These are phyloP conservation scores for Tetradesmus lagerheimii DNA, from an alignment of 139 green algal species.

Conservation along the genomic window DNA sequence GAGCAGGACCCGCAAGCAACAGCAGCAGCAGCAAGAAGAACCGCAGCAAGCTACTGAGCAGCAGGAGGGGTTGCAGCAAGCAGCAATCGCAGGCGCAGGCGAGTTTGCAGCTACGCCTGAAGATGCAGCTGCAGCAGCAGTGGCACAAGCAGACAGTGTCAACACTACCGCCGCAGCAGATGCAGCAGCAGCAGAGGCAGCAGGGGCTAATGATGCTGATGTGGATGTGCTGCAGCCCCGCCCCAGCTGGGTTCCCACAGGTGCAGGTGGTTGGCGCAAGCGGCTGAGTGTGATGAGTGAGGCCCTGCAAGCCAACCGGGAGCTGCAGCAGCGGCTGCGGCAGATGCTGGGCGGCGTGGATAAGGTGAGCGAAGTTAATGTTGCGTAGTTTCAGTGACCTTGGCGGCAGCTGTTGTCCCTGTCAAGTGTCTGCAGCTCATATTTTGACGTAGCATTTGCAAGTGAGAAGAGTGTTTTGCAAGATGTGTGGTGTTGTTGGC, in stretches of 20 bases:
- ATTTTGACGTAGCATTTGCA: too few species aligned
- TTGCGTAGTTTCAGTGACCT: too few species aligned
- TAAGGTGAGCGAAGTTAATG: too few species aligned
- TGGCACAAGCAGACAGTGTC: not conserved
- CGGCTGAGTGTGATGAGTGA: not conserved
- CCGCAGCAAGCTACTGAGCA: not conserved
- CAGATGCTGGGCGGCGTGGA: slow-evolving; percentile 19
- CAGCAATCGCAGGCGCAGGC: not conserved
- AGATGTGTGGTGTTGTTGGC: not conserved
- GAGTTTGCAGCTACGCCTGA: not conserved
- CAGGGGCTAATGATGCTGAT: not conserved
- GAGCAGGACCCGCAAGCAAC: not conserved
- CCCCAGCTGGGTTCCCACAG: not conserved
- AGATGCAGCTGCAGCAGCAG: not conserved
- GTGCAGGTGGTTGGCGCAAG: not conserved
- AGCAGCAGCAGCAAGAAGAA: not conserved
- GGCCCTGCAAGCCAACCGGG: not conserved
- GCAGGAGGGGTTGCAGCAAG: not conserved
- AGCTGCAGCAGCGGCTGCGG: slow-evolving; percentile 30
- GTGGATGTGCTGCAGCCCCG: not conserved
- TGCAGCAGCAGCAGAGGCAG: slow-evolving; percentile 8
- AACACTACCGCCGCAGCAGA: not conserved
- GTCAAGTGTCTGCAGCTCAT: too few species aligned
- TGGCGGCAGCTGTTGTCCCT: too few species aligned
- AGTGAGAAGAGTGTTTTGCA: too few species aligned